These are phyloP conservation scores for Saccharum officinarum DNA, from an alignment of 176 grass and related monocot species.

Conservation along the genomic window DNA sequence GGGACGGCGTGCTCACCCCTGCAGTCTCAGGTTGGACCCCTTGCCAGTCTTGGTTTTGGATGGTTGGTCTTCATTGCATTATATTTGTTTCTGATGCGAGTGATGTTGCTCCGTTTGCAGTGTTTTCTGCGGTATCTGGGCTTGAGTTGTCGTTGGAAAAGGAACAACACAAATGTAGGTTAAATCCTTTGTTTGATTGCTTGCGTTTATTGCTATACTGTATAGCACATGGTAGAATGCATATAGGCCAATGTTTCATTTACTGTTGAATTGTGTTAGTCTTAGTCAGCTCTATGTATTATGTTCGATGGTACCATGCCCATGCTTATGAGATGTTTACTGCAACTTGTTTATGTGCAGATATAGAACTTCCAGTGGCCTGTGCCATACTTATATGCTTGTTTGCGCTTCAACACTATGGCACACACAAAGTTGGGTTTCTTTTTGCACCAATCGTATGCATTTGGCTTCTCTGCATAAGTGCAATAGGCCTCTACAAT, in stretches of 20 bases:
- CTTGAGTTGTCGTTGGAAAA: constrained; percentile 78
- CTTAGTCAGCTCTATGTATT: not conserved
- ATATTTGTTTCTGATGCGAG: not conserved
- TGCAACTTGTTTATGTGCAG: constrained; percentile 49
- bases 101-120: constrained; percentile 42
- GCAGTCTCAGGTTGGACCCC: constrained; percentile 75
- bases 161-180: constrained; percentile 94
- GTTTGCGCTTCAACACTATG: constrained; percentile 95
- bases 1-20: constrained; percentile 95
- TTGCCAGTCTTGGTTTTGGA: not conserved
- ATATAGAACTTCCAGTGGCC: constrained; percentile 82
- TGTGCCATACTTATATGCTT: constrained; percentile 82
- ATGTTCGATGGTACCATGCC: constrained; percentile 18
- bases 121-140: constrained; percentile 93
- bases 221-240: not conserved
- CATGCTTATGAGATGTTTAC: constrained; percentile 11
- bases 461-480: constrained; percentile 94
- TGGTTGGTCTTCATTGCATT: not conserved
- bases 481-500: constrained; percentile 84
- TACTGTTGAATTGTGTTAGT: constrained; percentile 4
- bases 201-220: not conserved
- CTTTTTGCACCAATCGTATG: constrained; percentile 85
- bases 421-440: constrained; percentile 85
- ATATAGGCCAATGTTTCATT: not conserved
- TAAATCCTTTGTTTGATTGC: constrained; percentile 5